Conservation (phyloP, 805 yeast species). For the Metschnikowia lachancei region DNA sequence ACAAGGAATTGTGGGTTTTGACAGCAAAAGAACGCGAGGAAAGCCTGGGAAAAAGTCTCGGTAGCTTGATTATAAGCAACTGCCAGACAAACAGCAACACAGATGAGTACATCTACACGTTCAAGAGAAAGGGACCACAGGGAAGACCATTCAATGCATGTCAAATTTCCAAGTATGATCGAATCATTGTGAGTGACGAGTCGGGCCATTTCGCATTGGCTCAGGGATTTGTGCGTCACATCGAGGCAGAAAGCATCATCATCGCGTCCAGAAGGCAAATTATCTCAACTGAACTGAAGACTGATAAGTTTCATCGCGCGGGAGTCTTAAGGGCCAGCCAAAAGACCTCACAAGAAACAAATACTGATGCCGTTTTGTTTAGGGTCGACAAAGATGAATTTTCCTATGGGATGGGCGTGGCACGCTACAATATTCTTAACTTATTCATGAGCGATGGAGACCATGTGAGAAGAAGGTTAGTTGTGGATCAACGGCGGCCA, state of each 20-base stretch:
- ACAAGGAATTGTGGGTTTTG: conserved; percentile 68
- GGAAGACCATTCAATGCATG: conserved; percentile 25
- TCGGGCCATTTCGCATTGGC: conserved; percentile 72
- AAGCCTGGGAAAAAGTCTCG: conserved; percentile 56
- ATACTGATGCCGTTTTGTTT: conserved; percentile 29
- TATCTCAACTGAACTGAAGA: conserved; percentile 38
- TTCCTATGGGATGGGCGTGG: conserved; percentile 69
- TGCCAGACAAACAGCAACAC: conserved; percentile 23
- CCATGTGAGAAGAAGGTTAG: conserved; percentile 39
- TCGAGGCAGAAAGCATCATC: conserved; percentile 43
- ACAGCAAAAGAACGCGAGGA: conserved; percentile 58
- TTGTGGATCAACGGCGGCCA: conserved; percentile 58
- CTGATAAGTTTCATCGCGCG: conserved; percentile 39
- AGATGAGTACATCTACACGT: conserved; percentile 44
- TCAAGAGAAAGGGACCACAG: conserved; percentile 34
- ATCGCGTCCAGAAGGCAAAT: conserved; percentile 57
- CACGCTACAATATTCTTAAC: conserved; percentile 72
- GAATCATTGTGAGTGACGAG: conserved; percentile 76
- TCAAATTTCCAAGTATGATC: conserved; percentile 58
- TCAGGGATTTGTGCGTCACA: conserved; percentile 51
- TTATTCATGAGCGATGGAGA: conserved; percentile 57
- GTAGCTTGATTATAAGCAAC: conserved; percentile 44
- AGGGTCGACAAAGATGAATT: conserved; percentile 81
- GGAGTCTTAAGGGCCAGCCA: conserved; percentile 18
- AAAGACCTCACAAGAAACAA: neutral